Evolutionary conservation across 805 yeast species (phyloP), one percentile per base, ranked within the genome.

Genomic region (Danielozyma ontarioensis): DNA sequence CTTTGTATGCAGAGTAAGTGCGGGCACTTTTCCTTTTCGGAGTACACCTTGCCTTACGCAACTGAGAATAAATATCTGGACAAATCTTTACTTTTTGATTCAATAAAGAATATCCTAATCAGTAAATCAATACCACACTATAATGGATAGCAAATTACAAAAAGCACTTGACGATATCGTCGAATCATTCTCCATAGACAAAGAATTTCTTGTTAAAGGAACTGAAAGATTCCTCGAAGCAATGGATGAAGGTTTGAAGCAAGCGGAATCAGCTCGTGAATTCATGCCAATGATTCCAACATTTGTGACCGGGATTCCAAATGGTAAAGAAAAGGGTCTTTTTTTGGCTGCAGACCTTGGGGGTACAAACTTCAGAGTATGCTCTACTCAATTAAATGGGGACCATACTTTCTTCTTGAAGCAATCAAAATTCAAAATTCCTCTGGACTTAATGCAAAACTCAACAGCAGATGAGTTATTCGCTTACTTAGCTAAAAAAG

Each of bases 291-390:
- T 90, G 98, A 86, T 93, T 48, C 97, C 97, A 24, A 76, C 96
- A 1, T 90, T 60, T 53, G 95, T 90, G 22, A 85, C 96, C 6
- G 70, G 74, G 8, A 73, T 86, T 36, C 98, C 98, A 15, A 74
- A 72, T 27, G 98, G 98, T 28, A 69, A 74, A 30, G 98, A 90
- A 56, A 69, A 67, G 35, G 97, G 97, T 28, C 68, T 84, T 25
- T 77, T 72, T 41, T 64, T 90, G 39, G 97, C 97, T 34, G 95
- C 93, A 4, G 97, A 90, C 54, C 70, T 90, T 33, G 98, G 98
- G 41, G 97, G 97, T 32, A 89, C 97, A 37, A 89, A 93, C 58
- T 87, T 90, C 63, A 73, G 98, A 50, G 96, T 93, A 17, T 88
- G 97, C 55, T 87, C 96, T 2, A 89, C 90, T 19, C 57, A 70